Conservation (phyloP, 768 basidiomycete genomes). For the Hygrocybe punicea region DNA sequence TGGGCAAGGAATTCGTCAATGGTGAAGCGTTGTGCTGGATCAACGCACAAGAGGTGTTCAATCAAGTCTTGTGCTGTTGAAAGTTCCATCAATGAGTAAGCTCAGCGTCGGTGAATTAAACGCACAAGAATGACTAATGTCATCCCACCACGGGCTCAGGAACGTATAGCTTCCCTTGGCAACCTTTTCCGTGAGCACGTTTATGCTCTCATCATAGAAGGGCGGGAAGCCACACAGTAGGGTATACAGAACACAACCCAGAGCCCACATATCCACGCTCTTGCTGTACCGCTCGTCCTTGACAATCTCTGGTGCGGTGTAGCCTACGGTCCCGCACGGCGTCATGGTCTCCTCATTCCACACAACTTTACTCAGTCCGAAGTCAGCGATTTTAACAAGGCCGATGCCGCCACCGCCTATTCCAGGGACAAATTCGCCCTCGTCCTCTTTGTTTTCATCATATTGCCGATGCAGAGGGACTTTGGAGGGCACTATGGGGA, state of each 20-base stretch:
- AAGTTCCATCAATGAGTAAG: neutral
- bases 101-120: slow-evolving; percentile 3
- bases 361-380: slow-evolving; percentile 94
- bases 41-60: slow-evolving; percentile 89
- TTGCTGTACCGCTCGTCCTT: slow-evolving; percentile 97
- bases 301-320: slow-evolving; percentile 98
- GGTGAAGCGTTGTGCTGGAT: slow-evolving; percentile 92
- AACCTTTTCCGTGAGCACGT: slow-evolving; percentile 96
- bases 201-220: slow-evolving; percentile 99
- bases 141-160: slow-evolving; percentile 99
- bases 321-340: slow-evolving; percentile 99
- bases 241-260: slow-evolving; percentile 99
- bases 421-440: slow-evolving; percentile 90
- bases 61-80: slow-evolving; percentile 90
- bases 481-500: slow-evolving; percentile 87
- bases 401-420: slow-evolving; percentile 97
- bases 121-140: slow-evolving; percentile 77
- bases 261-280: slow-evolving; percentile 99
- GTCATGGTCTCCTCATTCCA: slow-evolving; percentile 99
- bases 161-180: slow-evolving; percentile 97
- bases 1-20: slow-evolving; percentile 97
- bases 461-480: slow-evolving; percentile 74
- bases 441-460: slow-evolving; percentile 98
- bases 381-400: slow-evolving; percentile 97
- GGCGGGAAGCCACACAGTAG: slow-evolving; percentile 96